Percentiles rank a stretch among this genome's conserved stretches.
Evolutionary conservation across 2,329 filamentous ascomycete genomes (phyloP).

Genomic region (Fusarium nematophilum): DNA sequence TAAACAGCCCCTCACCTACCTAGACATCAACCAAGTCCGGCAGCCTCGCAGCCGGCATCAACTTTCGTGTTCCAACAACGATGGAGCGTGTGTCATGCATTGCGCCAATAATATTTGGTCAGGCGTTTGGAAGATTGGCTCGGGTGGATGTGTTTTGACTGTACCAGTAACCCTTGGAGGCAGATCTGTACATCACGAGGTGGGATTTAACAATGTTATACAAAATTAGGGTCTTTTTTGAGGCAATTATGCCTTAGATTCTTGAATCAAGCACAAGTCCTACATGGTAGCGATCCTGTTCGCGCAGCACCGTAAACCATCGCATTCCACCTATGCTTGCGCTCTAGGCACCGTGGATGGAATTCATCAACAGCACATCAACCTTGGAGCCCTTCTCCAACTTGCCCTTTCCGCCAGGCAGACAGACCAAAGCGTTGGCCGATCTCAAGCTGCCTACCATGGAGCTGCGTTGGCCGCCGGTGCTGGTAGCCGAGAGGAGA

Average conservation of each 20-base stretch:
- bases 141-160: conserved; percentile 48
- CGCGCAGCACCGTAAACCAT: not conserved
- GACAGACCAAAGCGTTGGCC: conserved; percentile 86
- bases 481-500: conserved; percentile 78
- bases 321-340: not conserved
- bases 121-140: conserved; percentile 55
- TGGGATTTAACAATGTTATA: conserved; percentile 44
- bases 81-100: conserved; percentile 47
- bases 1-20: conserved; percentile 21
- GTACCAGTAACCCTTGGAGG: conserved; percentile 50
- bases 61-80: conserved; percentile 37
- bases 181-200: conserved; percentile 50
- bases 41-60: conserved; percentile 26
- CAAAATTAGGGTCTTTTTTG: conserved; percentile 30
- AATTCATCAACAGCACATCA: conserved; percentile 83
- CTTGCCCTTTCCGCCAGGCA: conserved; percentile 74
- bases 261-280: conserved; percentile 33
- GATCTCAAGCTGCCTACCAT: conserved; percentile 88
- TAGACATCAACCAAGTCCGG: conserved; percentile 32
- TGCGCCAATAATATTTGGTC: conserved; percentile 52
- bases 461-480: conserved; percentile 90
- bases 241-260: conserved; percentile 30
- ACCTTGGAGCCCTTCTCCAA: conserved; percentile 76
- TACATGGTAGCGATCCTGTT: conserved; percentile 7
- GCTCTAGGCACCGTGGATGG: conserved; percentile 45